Evolutionary conservation across 208 protist genomes (phyloP).

Genomic region (Trypanosoma cruzi): DNA sequence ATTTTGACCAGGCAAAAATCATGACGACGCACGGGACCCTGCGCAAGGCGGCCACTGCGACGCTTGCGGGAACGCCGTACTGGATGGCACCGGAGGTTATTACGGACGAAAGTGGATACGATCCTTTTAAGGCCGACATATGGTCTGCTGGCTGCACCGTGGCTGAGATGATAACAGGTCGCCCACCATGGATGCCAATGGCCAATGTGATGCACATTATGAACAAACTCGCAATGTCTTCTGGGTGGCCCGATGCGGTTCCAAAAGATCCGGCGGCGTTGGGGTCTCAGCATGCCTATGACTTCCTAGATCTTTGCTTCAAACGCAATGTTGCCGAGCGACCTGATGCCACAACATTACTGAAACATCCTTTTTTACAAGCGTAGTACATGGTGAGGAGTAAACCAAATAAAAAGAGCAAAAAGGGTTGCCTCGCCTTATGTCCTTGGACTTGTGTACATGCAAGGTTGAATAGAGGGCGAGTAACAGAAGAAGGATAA

Average conservation of each 20-base stretch:
- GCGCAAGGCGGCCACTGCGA: conserved; percentile 87
- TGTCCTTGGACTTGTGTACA: background rate
- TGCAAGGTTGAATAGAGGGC: background rate
- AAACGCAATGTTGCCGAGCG: conserved; percentile 74
- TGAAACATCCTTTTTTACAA: conserved; percentile 47
- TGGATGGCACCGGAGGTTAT: conserved; percentile 94
- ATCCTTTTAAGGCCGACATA: conserved; percentile 91
- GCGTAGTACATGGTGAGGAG: too few species aligned
- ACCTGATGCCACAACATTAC: conserved; percentile 57
- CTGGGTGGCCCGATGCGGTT: conserved; percentile 89
- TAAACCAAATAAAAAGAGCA: too few species aligned
- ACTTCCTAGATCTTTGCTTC: conserved; percentile 92
- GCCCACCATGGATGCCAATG: conserved; percentile 82
- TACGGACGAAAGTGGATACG: conserved; percentile 89
- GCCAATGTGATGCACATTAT: conserved; percentile 93
- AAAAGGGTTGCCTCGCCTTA: too few species aligned
- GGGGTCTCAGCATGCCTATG: conserved; percentile 76
- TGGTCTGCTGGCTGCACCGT: conserved; percentile 92
- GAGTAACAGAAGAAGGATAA: background rate
- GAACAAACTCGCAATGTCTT: conserved; percentile 89
- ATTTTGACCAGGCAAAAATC: conserved; percentile 97
- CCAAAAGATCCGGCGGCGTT: conserved; percentile 73
- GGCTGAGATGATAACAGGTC: conserved; percentile 91
- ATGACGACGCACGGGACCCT: conserved; percentile 89
- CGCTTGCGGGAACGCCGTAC: conserved; percentile 87